Percentiles rank a stretch among this genome's conserved stretches.
phyloP scores from a whole-genome alignment of 2,329 filamentous ascomycete genomes.

The Claviceps maximensis region DNA sequence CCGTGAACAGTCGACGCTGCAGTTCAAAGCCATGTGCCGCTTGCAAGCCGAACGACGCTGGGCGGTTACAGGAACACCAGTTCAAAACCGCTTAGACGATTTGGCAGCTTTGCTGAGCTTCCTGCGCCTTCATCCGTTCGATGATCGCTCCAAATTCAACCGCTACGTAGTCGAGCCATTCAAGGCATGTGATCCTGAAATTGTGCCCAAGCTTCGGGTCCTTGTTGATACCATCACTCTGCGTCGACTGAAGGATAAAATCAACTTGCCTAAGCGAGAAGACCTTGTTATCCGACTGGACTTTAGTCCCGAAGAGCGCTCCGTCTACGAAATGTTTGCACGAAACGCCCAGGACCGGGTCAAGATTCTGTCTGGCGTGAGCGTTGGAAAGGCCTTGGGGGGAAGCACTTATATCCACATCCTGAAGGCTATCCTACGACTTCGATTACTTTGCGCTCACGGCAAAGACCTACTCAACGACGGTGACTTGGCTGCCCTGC shows the following conservation, averaged over 20 bases:
- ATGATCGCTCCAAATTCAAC: constrained; percentile 62
- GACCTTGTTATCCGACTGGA: constrained; percentile 63
- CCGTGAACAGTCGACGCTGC: constrained; percentile 66
- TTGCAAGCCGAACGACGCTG: constrained; percentile 73
- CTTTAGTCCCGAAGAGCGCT: constrained; percentile 62
- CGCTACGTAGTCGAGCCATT: constrained; percentile 75
- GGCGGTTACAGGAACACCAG: constrained; percentile 94
- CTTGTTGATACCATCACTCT: constrained; percentile 92
- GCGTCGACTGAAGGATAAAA: constrained; percentile 80
- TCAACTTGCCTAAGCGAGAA: constrained; percentile 61
- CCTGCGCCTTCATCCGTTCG: constrained; percentile 71
- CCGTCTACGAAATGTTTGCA: constrained; percentile 74
- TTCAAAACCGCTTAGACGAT: constrained; percentile 88
- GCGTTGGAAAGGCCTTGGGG: constrained; percentile 52
- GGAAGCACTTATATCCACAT: constrained; percentile 91
- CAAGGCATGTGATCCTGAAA: constrained; percentile 72
- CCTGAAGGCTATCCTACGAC: constrained; percentile 75
- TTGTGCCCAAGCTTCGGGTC: constrained; percentile 72
- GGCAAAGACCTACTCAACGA: constrained; percentile 82
- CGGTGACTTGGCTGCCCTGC: constrained; percentile 66
- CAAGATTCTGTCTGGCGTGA: constrained; percentile 50
- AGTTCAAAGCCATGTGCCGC: constrained; percentile 73
- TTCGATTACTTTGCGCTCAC: constrained; percentile 84
- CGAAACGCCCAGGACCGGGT: constrained; percentile 70
- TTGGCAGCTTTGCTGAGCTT: constrained; percentile 79